Percentiles rank a stretch among this genome's conserved stretches.
Conservation (phyloP, 257 asterid genomes). For the Echium plantagineum region DNA sequence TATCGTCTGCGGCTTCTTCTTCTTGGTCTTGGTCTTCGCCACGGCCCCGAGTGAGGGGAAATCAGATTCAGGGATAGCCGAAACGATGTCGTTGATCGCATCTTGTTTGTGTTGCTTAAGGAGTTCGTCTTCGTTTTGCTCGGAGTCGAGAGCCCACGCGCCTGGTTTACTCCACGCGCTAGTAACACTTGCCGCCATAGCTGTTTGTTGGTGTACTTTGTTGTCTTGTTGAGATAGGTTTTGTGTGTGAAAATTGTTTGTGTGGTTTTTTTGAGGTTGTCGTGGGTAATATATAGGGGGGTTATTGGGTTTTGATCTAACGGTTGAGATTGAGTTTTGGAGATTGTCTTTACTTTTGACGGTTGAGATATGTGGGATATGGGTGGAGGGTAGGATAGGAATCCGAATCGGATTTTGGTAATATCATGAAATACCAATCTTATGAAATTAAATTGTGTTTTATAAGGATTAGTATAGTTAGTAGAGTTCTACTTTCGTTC, state of each 20-base stretch:
- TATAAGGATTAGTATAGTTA: no score
- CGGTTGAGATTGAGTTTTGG: slow-evolving; percentile 11
- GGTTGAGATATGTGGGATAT: no score
- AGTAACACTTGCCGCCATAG: slow-evolving; percentile 88
- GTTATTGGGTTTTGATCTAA: slow-evolving; percentile 21
- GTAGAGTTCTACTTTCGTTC: no score
- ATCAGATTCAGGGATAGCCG: slow-evolving; percentile 24
- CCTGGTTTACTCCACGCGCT: slow-evolving; percentile 90
- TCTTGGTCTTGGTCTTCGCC: slow-evolving; percentile 52
- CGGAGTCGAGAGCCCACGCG: slow-evolving; percentile 90
- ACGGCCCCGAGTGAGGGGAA: slow-evolving; percentile 64
- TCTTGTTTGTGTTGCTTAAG: slow-evolving; percentile 35
- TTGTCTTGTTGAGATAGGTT: slow-evolving; percentile 30
- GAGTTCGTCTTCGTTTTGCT: slow-evolving; percentile 67
- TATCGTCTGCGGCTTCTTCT: slow-evolving; percentile 53
- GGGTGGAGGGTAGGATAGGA: no score
- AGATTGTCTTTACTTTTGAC: background rate
- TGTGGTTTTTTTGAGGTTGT: slow-evolving; percentile 19
- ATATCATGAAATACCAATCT: no score
- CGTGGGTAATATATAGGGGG: slow-evolving; percentile 9
- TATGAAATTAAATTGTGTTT: no score
- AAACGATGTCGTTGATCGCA: slow-evolving; percentile 14
- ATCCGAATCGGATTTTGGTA: no score
- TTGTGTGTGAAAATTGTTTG: no score
- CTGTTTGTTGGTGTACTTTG: slow-evolving; percentile 10